Evolutionary conservation across 2,329 filamentous ascomycete genomes (phyloP).

Genomic region (Alternaria dauci): DNA sequence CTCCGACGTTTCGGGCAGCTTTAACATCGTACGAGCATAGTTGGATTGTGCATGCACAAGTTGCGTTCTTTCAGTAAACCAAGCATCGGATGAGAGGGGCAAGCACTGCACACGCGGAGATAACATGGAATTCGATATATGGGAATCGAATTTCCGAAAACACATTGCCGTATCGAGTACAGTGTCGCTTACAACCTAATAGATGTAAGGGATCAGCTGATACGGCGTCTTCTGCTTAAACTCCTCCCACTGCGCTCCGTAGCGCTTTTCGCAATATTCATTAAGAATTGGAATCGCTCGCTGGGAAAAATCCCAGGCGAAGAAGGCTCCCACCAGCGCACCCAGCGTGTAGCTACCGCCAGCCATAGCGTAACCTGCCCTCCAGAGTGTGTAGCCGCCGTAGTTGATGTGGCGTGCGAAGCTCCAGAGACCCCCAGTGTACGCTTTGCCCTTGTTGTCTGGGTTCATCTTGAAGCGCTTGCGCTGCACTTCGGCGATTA

Average conservation of each 20-base stretch:
- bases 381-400: conserved; percentile 62
- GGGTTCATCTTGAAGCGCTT: conserved; percentile 61
- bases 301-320: conserved; percentile 57
- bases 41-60: conserved; percentile 6
- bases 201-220: conserved; percentile 45
- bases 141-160: neutral
- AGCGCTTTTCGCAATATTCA: conserved; percentile 57
- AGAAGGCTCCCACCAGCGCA: conserved; percentile 52
- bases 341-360: conserved; percentile 59
- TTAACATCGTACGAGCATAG: neutral
- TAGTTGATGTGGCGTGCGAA: conserved; percentile 65
- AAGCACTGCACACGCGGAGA: neutral
- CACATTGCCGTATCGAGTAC: neutral
- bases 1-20: neutral
- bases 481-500: conserved; percentile 66
- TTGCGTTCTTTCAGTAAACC: neutral
- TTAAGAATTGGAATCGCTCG: conserved; percentile 59
- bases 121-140: conserved; percentile 3
- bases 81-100: neutral
- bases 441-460: conserved; percentile 62
- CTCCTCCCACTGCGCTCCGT: conserved; percentile 52
- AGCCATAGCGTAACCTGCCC: conserved; percentile 59
- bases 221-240: conserved; percentile 55
- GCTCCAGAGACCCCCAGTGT: conserved; percentile 59
- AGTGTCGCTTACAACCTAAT: conserved; percentile 22